Conservation (phyloP, 305 asterid species). For the Fraxinus baroniana region DNA sequence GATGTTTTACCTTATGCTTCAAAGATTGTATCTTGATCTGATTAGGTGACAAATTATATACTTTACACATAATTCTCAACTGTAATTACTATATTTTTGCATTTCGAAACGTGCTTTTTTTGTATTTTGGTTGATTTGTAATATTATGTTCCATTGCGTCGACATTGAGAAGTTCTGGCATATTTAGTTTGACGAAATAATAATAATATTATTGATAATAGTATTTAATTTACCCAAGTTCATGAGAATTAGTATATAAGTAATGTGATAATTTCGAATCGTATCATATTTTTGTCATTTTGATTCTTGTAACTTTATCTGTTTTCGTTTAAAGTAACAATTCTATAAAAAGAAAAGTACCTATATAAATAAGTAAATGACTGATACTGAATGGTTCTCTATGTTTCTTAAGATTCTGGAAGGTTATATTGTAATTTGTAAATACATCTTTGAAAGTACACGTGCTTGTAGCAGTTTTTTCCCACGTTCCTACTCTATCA, state of each 20-base stretch:
- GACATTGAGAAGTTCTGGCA: too few relatives aligned
- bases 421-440: too few relatives aligned
- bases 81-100: background rate
- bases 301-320: background rate
- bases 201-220: too few relatives aligned
- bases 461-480: too few relatives aligned
- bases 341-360: background rate
- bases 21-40: background rate
- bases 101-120: background rate
- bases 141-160: background rate
- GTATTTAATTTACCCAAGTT: background rate
- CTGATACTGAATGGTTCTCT: too few relatives aligned
- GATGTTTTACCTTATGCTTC: background rate
- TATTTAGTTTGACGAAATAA: too few relatives aligned
- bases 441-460: too few relatives aligned
- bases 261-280: background rate
- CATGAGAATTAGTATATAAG: background rate
- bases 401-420: too few relatives aligned
- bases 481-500: too few relatives aligned
- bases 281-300: background rate
- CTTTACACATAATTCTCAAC: background rate
- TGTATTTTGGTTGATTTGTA: background rate
- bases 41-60: background rate
- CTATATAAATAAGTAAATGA: too few relatives aligned
- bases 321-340: background rate